Conservation (phyloP, 495 filamentous ascomycete genomes). For the Talaromyces borbonicus region DNA sequence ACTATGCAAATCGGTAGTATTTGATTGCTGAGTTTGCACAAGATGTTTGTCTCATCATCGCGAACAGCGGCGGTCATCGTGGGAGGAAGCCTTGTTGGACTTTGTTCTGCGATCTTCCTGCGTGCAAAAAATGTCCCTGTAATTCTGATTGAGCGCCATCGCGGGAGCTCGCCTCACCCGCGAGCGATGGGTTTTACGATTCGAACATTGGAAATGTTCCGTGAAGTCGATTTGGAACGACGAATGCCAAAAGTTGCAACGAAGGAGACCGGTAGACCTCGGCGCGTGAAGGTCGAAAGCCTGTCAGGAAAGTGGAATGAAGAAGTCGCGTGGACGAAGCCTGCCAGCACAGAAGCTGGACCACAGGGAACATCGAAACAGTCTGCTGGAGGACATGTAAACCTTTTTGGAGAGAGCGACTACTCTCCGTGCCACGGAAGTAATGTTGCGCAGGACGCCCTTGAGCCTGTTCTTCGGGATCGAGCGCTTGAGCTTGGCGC, state of each 20-base stretch:
- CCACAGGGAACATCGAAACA: background rate
- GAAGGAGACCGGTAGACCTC: constrained; percentile 14
- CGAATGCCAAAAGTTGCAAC: too few relatives aligned
- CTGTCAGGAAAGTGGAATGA: constrained; percentile 19
- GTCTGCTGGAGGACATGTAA: background rate
- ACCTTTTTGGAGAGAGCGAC: constrained; percentile 10
- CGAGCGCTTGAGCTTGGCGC: constrained; percentile 19
- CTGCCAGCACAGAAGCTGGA: constrained; percentile 7
- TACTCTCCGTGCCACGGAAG: too few relatives aligned
- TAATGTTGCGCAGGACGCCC: constrained; percentile 21
- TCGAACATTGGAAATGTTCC: constrained; percentile 28
- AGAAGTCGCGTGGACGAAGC: constrained; percentile 15
- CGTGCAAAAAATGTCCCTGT: constrained; percentile 15
- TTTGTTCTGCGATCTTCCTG: constrained; percentile 22
- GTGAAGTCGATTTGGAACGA: constrained; percentile 18
- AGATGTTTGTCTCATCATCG: too few relatives aligned
- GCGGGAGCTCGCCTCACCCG: constrained; percentile 18
- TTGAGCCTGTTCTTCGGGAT: constrained; percentile 19
- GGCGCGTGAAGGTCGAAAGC: constrained; percentile 20
- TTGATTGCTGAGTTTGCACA: too few relatives aligned
- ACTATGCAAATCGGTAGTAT: too few relatives aligned
- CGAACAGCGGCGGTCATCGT: too few relatives aligned
- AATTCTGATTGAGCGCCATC: constrained; percentile 24
- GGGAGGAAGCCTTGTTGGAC: constrained; percentile 23
- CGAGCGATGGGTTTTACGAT: constrained; percentile 24